Base-by-base conservation (phyloP, 495 filamentous ascomycete genomes). In the Penicillium parvum region DNA sequence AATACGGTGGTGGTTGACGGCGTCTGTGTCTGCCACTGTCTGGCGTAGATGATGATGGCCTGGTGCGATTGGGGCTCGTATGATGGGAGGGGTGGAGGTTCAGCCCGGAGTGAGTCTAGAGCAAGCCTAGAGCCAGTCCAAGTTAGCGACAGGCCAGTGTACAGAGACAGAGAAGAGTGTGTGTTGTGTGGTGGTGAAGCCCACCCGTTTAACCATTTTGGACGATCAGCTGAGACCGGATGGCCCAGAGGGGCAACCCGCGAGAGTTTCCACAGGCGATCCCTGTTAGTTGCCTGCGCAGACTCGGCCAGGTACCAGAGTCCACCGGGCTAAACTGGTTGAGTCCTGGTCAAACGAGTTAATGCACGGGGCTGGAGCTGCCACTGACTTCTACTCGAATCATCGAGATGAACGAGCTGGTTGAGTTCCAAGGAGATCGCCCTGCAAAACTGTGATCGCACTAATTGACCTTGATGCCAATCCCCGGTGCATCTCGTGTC, bases 221-320 rank as follows among this genome's bases (percentile, higher is more conserved):
- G 36, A 16, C 40, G 40, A 43, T 52, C 55, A 53, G 53, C 49
- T 57, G 53, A 56, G 53, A 27, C 42, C 29, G 27, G 47, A 21
- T 35, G 40, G 18, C 42, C 22, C 14, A 49, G 26, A 35, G 39
- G 20, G 47, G 19, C 21, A 45, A 52, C 41, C 42, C 42, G 42
- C 35, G 28, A 40, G 30, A 40, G 38, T 53, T 53, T 42, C 47
- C 45, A 43, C 41, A 36, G 22, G 16, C 34, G 32, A 53, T 51
- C 53, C 40, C 29, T 50, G 50, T 47, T 55, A 47, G 49, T 50
- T 53, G 49, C 53, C 53, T 46, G 47, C 26, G 30, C 35, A 45
- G 43, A 39, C 35, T 11, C 22, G 45, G 11, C 37, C 38, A 54
- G 45, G 44, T 40, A 49, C 47, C 28, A 21, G 36, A 32, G 30